phyloP scores from a whole-genome alignment of 176 grass and related monocot genomes.

The Themeda triandra region DNA sequence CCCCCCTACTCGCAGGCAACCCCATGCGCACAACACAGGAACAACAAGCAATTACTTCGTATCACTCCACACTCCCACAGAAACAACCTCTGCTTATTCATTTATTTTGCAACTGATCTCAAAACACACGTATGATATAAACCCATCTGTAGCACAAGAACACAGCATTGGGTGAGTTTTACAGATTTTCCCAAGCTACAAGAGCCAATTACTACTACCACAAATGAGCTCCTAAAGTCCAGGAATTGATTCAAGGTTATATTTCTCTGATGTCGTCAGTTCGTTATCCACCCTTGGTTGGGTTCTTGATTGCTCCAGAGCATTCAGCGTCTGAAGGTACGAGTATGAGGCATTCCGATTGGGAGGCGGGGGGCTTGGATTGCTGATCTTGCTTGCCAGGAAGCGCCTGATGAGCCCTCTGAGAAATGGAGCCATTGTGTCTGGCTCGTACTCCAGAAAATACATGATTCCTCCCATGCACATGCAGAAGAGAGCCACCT shows the following conservation, averaged over 20 bases:
- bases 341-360: slow-evolving; percentile 57
- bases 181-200: background rate
- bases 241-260: slow-evolving; percentile 89
- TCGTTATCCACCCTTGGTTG: slow-evolving; percentile 27
- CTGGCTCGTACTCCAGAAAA: slow-evolving; percentile 90
- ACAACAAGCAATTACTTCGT: background rate
- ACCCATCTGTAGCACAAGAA: background rate
- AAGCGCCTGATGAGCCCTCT: slow-evolving; percentile 86
- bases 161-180: background rate
- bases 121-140: background rate
- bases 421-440: slow-evolving; percentile 98
- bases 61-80: background rate
- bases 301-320: slow-evolving; percentile 38
- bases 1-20: too few species aligned
- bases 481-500: slow-evolving; percentile 93
- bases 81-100: background rate
- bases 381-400: slow-evolving; percentile 93
- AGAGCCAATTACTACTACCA: background rate
- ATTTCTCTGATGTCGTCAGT: slow-evolving; percentile 44
- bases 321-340: slow-evolving; percentile 63
- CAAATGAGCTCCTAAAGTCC: slow-evolving; percentile 55
- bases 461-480: slow-evolving; percentile 99
- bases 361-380: slow-evolving; percentile 50
- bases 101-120: background rate
- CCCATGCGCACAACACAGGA: too few species aligned